These are phyloP conservation scores for Beauveria australis DNA, from an alignment of 2,329 filamentous ascomycete genomes.

Conservation along the genomic window DNA sequence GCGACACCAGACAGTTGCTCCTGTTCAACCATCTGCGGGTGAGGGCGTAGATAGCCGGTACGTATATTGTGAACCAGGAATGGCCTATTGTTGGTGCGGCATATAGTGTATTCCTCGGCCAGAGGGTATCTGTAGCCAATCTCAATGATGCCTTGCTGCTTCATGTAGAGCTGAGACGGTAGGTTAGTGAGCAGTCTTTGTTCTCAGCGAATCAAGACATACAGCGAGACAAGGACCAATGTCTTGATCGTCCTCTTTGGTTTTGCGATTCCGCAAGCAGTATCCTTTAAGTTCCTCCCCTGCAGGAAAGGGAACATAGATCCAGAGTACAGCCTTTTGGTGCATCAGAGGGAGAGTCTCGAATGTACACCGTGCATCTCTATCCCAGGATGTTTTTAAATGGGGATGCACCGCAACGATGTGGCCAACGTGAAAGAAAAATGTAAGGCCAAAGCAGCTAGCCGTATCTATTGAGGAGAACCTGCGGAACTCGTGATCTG, in stretches of 20 bases:
- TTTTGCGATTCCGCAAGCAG: neutral
- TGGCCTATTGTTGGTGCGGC: neutral
- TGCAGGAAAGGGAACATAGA: neutral
- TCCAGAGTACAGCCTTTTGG: neutral
- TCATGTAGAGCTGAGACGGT: neutral
- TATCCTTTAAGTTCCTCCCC: neutral
- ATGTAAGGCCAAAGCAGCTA: constrained; percentile 3
- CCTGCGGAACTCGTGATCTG: neutral
- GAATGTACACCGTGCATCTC: neutral
- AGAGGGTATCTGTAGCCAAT: constrained; percentile 1
- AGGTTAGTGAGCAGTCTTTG: neutral
- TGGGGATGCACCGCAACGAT: constrained; percentile 3
- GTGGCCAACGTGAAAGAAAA: neutral
- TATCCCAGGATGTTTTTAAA: neutral
- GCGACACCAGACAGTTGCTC: neutral
- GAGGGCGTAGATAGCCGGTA: neutral
- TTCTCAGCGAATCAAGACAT: neutral
- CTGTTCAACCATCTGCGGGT: neutral
- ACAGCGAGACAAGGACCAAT: constrained; percentile 3
- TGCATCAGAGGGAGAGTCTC: neutral
- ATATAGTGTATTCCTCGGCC: neutral
- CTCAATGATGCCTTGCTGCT: neutral
- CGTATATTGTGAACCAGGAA: neutral
- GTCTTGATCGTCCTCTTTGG: neutral
- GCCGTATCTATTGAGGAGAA: neutral